These are phyloP conservation scores for Hirschfeldia incana DNA, from an alignment of 345 rosid genomes.

Conservation along the genomic window DNA sequence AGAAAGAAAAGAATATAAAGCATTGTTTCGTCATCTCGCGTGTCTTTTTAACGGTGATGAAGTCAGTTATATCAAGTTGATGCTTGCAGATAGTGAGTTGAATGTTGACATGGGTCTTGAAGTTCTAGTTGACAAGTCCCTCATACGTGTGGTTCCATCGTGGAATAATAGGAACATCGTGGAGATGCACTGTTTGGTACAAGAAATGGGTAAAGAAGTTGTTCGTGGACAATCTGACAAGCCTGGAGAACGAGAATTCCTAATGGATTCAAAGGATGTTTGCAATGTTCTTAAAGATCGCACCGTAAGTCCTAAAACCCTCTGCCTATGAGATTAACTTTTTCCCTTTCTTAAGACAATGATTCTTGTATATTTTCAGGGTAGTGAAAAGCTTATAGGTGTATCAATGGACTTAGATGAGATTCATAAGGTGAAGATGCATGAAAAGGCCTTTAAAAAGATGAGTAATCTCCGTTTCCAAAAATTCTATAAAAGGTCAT, in stretches of 20 bases:
- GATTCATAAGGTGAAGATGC: not conserved
- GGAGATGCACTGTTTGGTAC: slow-evolving; percentile 39
- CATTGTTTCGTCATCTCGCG: slow-evolving; percentile 41
- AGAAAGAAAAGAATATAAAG: slow-evolving; percentile 8
- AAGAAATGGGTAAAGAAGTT: slow-evolving; percentile 38
- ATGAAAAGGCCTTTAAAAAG: slow-evolving; percentile 1
- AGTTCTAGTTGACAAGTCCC: slow-evolving; percentile 26
- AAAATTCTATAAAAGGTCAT: slow-evolving; percentile 11
- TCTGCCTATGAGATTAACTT: not conserved
- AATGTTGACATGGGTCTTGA: not conserved
- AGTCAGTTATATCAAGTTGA: not conserved
- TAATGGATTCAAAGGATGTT: slow-evolving; percentile 33
- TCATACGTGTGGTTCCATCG: not conserved
- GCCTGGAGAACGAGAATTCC: slow-evolving; percentile 33
- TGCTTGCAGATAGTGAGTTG: slow-evolving; percentile 23
- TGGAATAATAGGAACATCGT: not conserved
- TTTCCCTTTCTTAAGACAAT: not conserved
- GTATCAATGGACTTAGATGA: slow-evolving; percentile 21
- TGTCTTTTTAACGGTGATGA: slow-evolving; percentile 28
- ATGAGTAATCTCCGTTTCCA: slow-evolving; percentile 36
- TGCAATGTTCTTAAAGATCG: slow-evolving; percentile 1
- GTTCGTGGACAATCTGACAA: slow-evolving; percentile 18
- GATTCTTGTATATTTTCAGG: slow-evolving; percentile 28
- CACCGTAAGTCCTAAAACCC: not conserved
- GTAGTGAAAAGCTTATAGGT: slow-evolving; percentile 31